These are phyloP conservation scores for Malus sylvestris DNA, from an alignment of 306 rosid species.

Conservation along the genomic window DNA sequence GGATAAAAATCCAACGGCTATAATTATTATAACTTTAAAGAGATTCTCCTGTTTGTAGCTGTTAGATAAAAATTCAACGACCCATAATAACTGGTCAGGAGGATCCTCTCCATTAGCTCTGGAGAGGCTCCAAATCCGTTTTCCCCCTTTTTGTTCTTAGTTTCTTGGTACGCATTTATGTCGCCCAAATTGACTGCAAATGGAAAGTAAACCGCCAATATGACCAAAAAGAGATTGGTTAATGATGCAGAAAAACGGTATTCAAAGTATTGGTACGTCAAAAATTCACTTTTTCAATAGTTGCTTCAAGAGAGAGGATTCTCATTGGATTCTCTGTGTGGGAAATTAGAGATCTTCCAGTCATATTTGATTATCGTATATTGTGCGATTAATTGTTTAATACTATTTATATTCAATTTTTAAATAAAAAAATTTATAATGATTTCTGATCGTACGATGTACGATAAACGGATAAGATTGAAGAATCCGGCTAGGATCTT, in stretches of 20 bases:
- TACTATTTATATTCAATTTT: too few relatives aligned
- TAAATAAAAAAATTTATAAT: too few relatives aligned
- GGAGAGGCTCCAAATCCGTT: too few relatives aligned
- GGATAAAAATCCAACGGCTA: too few relatives aligned
- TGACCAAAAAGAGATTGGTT: neutral
- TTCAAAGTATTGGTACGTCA: conserved; percentile 5
- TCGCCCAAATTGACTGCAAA: conserved; percentile 45
- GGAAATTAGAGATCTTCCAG: rapidly evolving
- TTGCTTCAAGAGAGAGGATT: neutral
- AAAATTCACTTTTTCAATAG: conserved; percentile 4
- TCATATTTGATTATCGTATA: rapidly evolving
- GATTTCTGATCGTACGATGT: rapidly evolving
- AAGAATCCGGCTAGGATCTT: rapidly evolving
- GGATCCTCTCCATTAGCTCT: too few relatives aligned
- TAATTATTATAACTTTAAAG: too few relatives aligned
- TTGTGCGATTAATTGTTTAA: rapidly evolving
- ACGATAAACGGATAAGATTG: rapidly evolving
- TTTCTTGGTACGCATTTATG: conserved; percentile 3
- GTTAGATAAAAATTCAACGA: too few relatives aligned
- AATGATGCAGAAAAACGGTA: neutral
- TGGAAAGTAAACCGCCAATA: neutral
- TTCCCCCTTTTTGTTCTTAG: neutral
- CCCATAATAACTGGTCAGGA: too few relatives aligned
- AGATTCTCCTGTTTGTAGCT: too few relatives aligned
- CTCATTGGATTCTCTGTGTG: rapidly evolving